phyloP scores from a whole-genome alignment of 768 basidiomycete genomes.

The Coprinopsis marcescibilis region DNA sequence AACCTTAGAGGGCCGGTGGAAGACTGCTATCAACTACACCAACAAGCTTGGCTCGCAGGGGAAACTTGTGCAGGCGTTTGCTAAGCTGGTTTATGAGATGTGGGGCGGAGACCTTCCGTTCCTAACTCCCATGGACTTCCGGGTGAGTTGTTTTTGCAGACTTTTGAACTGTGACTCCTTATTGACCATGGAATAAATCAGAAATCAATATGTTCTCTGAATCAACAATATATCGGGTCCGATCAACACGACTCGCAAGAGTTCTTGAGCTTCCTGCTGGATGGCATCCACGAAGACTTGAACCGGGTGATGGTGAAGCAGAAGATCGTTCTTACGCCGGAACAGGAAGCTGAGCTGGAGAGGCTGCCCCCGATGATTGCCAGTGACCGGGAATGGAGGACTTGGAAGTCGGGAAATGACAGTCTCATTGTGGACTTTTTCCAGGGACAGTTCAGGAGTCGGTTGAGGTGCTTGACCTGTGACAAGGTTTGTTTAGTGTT shows the following conservation, averaged over 20 bases:
- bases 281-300: constrained; percentile 86
- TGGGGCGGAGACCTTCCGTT: constrained; percentile 85
- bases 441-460: constrained; percentile 94
- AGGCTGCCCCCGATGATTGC: constrained; percentile 81
- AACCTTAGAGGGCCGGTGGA: constrained; percentile 69
- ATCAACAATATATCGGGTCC: constrained; percentile 71
- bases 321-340: constrained; percentile 55
- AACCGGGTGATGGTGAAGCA: constrained; percentile 79
- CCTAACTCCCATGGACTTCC: constrained; percentile 75
- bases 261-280: constrained; percentile 89
- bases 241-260: constrained; percentile 99
- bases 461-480: constrained; percentile 86
- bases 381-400: constrained; percentile 88
- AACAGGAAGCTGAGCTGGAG: constrained; percentile 86
- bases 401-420: constrained; percentile 87
- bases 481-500: constrained; percentile 51
- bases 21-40: constrained; percentile 72
- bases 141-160: constrained; percentile 44
- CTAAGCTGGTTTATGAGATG: constrained; percentile 76
- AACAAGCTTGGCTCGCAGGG: constrained; percentile 91
- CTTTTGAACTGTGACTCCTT: background rate
- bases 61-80: constrained; percentile 72
- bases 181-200: constrained; percentile 12
- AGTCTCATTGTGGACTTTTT: constrained; percentile 95
- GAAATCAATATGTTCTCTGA: constrained; percentile 44